Evolutionary conservation across 2,329 filamentous ascomycete species (phyloP), one percentile per base, ranked within the genome.

Genomic region (Talaromyces sp.): DNA sequence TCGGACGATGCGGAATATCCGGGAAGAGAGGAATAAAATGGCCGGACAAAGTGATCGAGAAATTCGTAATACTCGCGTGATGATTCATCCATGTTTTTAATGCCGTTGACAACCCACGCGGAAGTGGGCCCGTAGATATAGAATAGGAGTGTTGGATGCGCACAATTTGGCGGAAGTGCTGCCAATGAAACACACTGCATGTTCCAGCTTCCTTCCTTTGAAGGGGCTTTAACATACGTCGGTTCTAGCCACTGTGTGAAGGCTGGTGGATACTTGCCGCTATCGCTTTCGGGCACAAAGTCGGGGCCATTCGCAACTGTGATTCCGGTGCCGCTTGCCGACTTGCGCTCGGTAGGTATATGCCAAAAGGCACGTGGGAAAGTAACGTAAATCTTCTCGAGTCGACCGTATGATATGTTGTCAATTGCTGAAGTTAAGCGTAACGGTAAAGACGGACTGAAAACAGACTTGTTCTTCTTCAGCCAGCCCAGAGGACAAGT

Each of bases 131-230:
- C 81, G 71, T 82, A 79, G 54, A 79, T 75, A 72, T 83, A 97
- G 83, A 96, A 97, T 31, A 97, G 85, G 3, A 97, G 83, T 0
- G 92, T 96, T 8, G 93, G 90, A 66, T 96, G 92, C 0, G 89
- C 84, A 60, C 81, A 82, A 1, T 79, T 72, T 0, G 73, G 70
- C 0, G 86, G 83, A 2, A 96, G 82, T 1, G 89, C 87, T 49
- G 90, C 88, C 25, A 97, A 84, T 65, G 94, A 93, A 65, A 96
- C 83, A 62, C 87, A 85, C 78, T 94, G 89, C 75, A 92, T 90
- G 67, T 88, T 86, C 91, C 91, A 95, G 66, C 82, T 78, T 6
- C 83, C 70, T 1, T 87, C 85, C 69, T 90, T 89, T 17, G 47
- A 45, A 1, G 86, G 85, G 60, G 84, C 79, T 0, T 80, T 68